phyloP scores from a whole-genome alignment of 2,329 filamentous ascomycete species.

The Cercospora zeae-maydis region DNA sequence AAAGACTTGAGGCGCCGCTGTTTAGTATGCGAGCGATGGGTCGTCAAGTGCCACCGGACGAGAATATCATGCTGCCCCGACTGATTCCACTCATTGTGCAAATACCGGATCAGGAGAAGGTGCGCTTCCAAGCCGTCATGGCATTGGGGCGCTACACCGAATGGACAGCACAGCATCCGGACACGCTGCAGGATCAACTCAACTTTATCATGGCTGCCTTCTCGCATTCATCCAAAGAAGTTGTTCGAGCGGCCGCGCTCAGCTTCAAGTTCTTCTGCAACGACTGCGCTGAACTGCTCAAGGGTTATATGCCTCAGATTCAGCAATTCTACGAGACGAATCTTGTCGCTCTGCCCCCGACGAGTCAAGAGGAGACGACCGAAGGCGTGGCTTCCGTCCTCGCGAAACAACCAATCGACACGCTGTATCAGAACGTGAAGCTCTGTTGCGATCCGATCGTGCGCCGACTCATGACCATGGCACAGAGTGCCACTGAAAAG shows the following conservation, averaged over 20 bases:
- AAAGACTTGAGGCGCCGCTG: constrained; percentile 88
- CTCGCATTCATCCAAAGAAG: constrained; percentile 80
- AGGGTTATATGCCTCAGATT: constrained; percentile 76
- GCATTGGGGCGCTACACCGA: constrained; percentile 94
- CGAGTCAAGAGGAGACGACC: constrained; percentile 92
- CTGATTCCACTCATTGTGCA: constrained; percentile 91
- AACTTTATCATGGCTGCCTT: constrained; percentile 95
- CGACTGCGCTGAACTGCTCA: constrained; percentile 84
- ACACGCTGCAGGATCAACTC: constrained; percentile 87
- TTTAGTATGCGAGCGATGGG: constrained; percentile 96
- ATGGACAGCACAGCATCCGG: constrained; percentile 92
- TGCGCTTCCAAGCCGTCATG: constrained; percentile 99
- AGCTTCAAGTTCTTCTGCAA: constrained; percentile 97
- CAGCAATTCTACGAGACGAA: constrained; percentile 91
- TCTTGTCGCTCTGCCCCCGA: constrained; percentile 76
- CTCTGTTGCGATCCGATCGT: constrained; percentile 91
- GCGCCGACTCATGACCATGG: constrained; percentile 77
- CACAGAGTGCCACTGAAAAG: constrained; percentile 78
- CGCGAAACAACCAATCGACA: constrained; percentile 73
- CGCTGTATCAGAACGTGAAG: constrained; percentile 82
- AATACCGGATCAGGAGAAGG: constrained; percentile 92
- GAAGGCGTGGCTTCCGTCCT: constrained; percentile 93
- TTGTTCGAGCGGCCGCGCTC: constrained; percentile 84
- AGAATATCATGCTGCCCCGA: constrained; percentile 80
- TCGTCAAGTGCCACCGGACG: constrained; percentile 87